These are phyloP conservation scores for Sclerotinia spermophila DNA, from an alignment of 2,329 filamentous ascomycete species.

Conservation along the genomic window DNA sequence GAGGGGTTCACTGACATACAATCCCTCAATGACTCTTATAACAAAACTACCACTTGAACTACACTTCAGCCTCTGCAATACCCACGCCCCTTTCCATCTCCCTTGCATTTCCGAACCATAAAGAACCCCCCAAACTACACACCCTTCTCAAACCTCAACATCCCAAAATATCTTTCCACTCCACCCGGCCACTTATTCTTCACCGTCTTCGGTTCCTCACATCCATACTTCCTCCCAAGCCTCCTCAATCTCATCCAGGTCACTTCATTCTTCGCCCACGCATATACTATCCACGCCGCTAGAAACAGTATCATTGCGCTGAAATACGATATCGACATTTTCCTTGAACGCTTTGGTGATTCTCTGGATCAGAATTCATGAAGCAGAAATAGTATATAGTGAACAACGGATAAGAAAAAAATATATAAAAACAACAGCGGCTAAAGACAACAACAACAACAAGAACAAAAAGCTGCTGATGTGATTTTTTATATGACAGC, in stretches of 20 bases:
- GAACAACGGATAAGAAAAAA: too few relatives aligned
- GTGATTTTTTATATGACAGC: not conserved
- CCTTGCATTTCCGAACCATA: not conserved
- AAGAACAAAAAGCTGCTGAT: not conserved
- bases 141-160: not conserved
- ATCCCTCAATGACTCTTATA: not conserved
- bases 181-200: not conserved
- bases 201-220: not conserved
- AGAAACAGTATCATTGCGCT: not conserved
- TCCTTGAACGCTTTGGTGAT: not conserved
- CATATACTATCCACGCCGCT: not conserved
- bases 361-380: not conserved
- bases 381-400: not conserved
- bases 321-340: not conserved
- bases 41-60: not conserved
- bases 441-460: not conserved
- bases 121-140: not conserved
- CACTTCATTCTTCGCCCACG: not conserved
- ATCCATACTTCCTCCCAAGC: not conserved
- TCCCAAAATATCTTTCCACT: not conserved
- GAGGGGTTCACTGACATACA: constrained; percentile 30
- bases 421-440: not conserved
- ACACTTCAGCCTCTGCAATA: not conserved
- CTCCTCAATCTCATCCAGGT: not conserved
- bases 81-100: too few relatives aligned